phyloP scores from a whole-genome alignment of 2,329 filamentous ascomycete genomes.

The Xylaria sp. region DNA sequence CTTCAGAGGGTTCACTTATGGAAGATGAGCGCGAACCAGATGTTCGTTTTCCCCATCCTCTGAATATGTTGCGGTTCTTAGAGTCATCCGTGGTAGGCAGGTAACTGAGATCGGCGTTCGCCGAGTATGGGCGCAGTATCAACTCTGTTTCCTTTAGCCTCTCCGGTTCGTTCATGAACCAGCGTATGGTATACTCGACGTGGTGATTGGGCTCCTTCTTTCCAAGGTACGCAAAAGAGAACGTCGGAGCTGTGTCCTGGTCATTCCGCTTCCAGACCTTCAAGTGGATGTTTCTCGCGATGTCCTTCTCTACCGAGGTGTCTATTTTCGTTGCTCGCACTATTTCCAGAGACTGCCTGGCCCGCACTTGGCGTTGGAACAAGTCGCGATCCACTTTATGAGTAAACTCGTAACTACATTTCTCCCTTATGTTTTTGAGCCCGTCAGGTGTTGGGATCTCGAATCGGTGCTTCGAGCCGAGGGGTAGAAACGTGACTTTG shows the following conservation, averaged over 20 bases:
- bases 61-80: conserved; percentile 9
- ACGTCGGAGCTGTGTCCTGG: conserved; percentile 28
- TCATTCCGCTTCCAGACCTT: conserved; percentile 31
- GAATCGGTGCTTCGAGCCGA: conserved; percentile 23
- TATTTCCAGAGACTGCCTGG: conserved; percentile 23
- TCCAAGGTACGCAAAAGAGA: conserved; percentile 32
- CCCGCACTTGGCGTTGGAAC: conserved; percentile 27
- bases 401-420: conserved; percentile 27
- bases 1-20: not conserved
- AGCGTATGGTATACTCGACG: conserved; percentile 34
- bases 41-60: not conserved
- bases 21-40: conserved; percentile 17
- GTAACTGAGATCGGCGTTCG: conserved; percentile 23
- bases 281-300: conserved; percentile 28
- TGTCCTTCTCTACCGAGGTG: conserved; percentile 21
- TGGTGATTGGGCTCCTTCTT: conserved; percentile 24
- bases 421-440: conserved; percentile 4
- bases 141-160: conserved; percentile 27
- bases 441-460: conserved; percentile 20
- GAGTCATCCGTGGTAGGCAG: not conserved
- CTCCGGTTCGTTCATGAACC: conserved; percentile 33
- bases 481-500: conserved; percentile 32
- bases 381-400: conserved; percentile 28
- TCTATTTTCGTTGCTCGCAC: conserved; percentile 29
- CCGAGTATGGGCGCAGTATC: conserved; percentile 27